Base-by-base conservation (phyloP, 192 early-diverging fungal species). In the Coemansia furcata region DNA sequence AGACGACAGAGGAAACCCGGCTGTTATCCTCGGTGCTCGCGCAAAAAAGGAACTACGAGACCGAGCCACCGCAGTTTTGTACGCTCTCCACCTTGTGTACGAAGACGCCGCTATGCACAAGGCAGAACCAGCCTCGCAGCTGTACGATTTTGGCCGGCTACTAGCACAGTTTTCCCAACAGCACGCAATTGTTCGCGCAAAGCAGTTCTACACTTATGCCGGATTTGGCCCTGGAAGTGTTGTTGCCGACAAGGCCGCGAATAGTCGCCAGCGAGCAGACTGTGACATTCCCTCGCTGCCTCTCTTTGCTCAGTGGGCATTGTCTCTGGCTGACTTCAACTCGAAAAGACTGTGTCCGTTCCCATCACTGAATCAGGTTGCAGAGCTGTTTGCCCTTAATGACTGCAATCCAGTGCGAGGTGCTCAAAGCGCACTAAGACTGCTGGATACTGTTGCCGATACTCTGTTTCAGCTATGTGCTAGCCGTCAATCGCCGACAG, bases 41-140 rank as follows among this genome's bases (percentile, higher is more conserved):
- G 70, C 60, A 15, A 68, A 54, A 15, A 59, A 63, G 4, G 78
- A 81, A 64, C 49, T 81, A 23, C 59, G 66, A 14, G 65, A 72
- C 15, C 66, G 78, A 11, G 66, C 73, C 2, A 36, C 66, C 1
- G 78, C 78, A 3, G 78, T 63, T 10, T 23, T 81, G 52, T 81
- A 61, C 67, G 73, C 63, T 3, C 74, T 81, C 23, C 70, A 52
- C 32, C 66, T 81, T 35, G 78, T 81, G 15, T 70, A 70, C 12
- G 73, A 81, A 32, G 78, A 81, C 40, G 67, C 78, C 1, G 35
- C 67, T 0, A 38, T 81, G 32, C 61, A 66, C 66, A 67, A 46
- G 11, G 54, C 44, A 7, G 73, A 81, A 46, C 35, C 73, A 17
- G 54, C 29, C 11, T 21, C 54, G 23, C 63, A 64, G 19, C 11